Conservation (phyloP, 106 monocot genomes). For the Vanilla planifolia region DNA sequence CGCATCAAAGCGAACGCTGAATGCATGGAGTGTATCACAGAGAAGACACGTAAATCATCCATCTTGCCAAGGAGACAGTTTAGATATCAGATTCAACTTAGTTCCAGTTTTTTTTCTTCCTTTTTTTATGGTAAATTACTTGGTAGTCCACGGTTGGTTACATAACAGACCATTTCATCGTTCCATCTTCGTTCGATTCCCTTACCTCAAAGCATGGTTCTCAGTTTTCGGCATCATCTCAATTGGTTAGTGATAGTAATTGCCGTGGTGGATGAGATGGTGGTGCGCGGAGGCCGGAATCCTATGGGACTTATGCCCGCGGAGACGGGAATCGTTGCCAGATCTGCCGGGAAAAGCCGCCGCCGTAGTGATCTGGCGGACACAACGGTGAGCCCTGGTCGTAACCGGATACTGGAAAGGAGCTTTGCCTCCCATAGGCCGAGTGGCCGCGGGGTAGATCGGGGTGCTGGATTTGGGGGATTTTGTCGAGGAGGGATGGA, state of each 20-base stretch:
- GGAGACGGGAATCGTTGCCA: constrained; percentile 5
- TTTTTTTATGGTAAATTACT: too few relatives aligned
- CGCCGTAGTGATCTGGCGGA: constrained; percentile 1
- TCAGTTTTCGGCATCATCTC: background rate
- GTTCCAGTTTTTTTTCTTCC: too few relatives aligned
- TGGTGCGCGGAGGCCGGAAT: background rate
- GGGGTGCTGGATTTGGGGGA: constrained; percentile 9
- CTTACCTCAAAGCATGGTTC: background rate
- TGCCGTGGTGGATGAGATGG: constrained; percentile 23
- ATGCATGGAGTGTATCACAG: too few relatives aligned
- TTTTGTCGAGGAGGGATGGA: constrained; percentile 19
- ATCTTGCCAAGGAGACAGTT: too few relatives aligned
- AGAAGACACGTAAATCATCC: too few relatives aligned
- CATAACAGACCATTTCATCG: too few relatives aligned
- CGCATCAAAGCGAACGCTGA: too few relatives aligned
- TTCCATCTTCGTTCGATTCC: constrained; percentile 2
- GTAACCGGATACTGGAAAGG: background rate
- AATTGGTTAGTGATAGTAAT: constrained; percentile 24
- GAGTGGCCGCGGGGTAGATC: background rate
- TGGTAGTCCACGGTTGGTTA: too few relatives aligned
- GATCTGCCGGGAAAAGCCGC: background rate
- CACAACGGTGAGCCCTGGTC: constrained; percentile 2
- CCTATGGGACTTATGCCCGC: background rate
- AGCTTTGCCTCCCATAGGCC: background rate
- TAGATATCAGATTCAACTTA: too few relatives aligned